Evolutionary conservation across 208 protist genomes (phyloP), one percentile per base, ranked within the genome.

Genomic region (Tritrichomonas foetus): DNA sequence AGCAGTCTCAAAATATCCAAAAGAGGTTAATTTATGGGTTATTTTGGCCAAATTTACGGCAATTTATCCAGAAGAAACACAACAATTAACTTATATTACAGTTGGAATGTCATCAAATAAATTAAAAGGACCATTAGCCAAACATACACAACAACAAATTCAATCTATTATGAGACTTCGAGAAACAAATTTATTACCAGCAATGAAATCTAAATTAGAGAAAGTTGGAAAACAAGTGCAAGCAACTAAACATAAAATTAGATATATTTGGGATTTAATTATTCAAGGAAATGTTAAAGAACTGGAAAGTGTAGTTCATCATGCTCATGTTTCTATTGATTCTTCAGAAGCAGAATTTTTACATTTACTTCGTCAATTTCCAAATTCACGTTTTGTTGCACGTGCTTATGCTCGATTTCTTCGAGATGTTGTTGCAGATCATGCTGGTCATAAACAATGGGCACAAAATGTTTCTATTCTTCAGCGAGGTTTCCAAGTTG

Each of bases 211-310:
- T 2, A 89, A 89, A 57, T 22, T 89, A 1, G 47, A 89, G 3
- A 53, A 89, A n/a, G 22, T 89, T 39, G 41, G 27, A 33, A 89
- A 89, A 39, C 47, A 53, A 57, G 47, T 89, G 33, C 47, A 53
- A 33, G 47, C 13, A 33, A 57, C 78, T 39, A 89, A 89, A 39
- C 41, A 39, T 8, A 89, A 89, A 57, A 27, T 89, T 8, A 9
- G 78, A 16, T 57, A 89, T 57, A 57, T 89, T 39, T 89, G 78
- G 78, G 78, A 89, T 57, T n/a, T 89, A 5, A 57, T 89, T 16
- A 57, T 89, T 5, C 78, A 89, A 89, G 78, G 78, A 0, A 89
- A 89, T 39, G 47, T 57, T 0, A 13, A 89, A 5, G 78, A 89
- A 50, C 16, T 89, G 9, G 78, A 89, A 57, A 89, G 47, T 89